Evolutionary conservation across 1,139 yeast species (phyloP), one percentile per base, ranked within the genome.

Genomic region (Citeromyces hawaiiensis): DNA sequence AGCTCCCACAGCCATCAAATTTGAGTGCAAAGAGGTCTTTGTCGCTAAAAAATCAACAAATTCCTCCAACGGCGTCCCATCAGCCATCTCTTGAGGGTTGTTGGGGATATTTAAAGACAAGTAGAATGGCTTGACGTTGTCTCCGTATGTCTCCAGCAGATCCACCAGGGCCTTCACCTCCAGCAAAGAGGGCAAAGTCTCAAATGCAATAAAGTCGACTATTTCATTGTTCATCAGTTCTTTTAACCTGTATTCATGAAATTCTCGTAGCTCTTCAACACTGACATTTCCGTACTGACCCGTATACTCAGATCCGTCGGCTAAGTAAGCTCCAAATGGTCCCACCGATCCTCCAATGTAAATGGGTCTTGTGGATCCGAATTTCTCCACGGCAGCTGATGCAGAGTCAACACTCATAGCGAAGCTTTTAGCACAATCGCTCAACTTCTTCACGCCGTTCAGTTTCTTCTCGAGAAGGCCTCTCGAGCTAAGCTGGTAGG

Each of bases 241-340:
- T 11, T 58, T 47, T 11, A 74, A 56, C 45, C 80, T 57, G 7
- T 68, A 70, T 13, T 47, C 39, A 51, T 81, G 86, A 52, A 72
- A 77, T 3, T 54, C 52, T 4, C 47, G 49, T 40, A 79, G 51
- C 8, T 56, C 56, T 2, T 51, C 53, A 19, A 50, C 49, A 1
- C 56, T 43, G 1, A 56, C 53, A 6, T 52, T 59, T 13, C 56
- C 59, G 49, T 81, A 81, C 30, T 68, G 61, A 0, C 88, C 88
- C 2, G 78, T 74, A 50, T 76, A 81, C 49, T 81, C 91, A 1
- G 77, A 64, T 1, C 87, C 87, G 46, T 75, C 67, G 19, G 78
- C 74, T 35, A 78, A 53, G 45, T 55, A 73, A 0, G 85, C 79
- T 1, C 87, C 88, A 50, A 72, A 81, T 0, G 91, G 86, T 0